These are phyloP conservation scores for Willaertia magna DNA, from an alignment of 208 protist species.

Conservation along the genomic window DNA sequence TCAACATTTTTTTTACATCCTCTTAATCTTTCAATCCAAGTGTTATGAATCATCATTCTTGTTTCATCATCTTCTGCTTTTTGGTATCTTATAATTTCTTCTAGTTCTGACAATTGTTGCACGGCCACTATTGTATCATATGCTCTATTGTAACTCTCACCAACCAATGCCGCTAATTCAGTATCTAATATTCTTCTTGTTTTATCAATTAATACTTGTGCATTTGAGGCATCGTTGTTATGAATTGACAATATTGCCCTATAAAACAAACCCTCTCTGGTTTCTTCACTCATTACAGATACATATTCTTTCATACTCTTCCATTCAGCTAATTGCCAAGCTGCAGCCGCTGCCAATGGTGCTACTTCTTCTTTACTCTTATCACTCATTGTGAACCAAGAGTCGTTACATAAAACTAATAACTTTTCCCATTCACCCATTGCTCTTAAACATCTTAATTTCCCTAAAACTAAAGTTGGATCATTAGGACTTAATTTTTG, in stretches of 20 bases:
- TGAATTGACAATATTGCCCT: slow-evolving; percentile 2
- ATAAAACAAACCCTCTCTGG: slow-evolving; percentile 63
- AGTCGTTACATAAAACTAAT: slow-evolving; percentile 53
- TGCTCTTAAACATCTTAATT: slow-evolving; percentile 90
- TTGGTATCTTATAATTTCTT: slow-evolving; percentile 91
- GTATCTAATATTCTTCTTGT: slow-evolving; percentile 47
- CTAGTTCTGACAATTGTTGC: slow-evolving; percentile 95
- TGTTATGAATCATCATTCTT: slow-evolving; percentile 28
- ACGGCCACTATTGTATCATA: slow-evolving; percentile 89
- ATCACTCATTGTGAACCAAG: slow-evolving; percentile 35
- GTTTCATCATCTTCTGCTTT: slow-evolving; percentile 50
- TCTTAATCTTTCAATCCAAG: slow-evolving; percentile 70
- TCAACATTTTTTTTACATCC: slow-evolving; percentile 75
- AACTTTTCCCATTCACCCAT: slow-evolving; percentile 81
- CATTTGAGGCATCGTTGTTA: slow-evolving; percentile 12
- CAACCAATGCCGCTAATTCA: slow-evolving; percentile 62
- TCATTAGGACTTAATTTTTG: slow-evolving; percentile 14
- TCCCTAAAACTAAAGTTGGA: slow-evolving; percentile 42
- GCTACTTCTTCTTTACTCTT: slow-evolving; percentile 54
- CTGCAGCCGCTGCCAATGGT: slow-evolving; percentile 76
- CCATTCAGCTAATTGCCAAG: slow-evolving; percentile 83
- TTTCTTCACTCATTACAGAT: slow-evolving; percentile 62
- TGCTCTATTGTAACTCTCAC: slow-evolving; percentile 93
- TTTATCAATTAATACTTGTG: slow-evolving; percentile 38
- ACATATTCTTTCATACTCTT: slow-evolving; percentile 78